Evolutionary conservation across 371 early-diverging fungal species (phyloP), one percentile per base, ranked within the genome.

Genomic region (Syncephalis plumigaleata): DNA sequence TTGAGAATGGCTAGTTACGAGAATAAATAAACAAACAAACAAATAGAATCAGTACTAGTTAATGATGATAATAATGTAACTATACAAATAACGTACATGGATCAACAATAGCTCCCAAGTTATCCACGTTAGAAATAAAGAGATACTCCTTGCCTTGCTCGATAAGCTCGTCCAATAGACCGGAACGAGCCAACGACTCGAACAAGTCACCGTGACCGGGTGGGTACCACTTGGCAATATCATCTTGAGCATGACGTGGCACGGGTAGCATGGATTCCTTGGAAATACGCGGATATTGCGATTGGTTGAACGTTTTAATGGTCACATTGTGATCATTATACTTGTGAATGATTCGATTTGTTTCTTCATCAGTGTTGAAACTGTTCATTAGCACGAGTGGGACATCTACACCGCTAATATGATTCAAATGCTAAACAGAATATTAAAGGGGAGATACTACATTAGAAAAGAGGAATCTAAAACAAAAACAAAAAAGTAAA

Each of bases 161-260:
- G 39, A 99, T 60, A 43, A 99, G 75, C 68, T 91, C 71, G 62
- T 99, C 98, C 53, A 99, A 64, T 48, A 95, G 74, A 23, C 98
- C 98, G 36, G 89, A 90, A 68, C 89, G 91, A 45, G 77, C 69
- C 40, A 99, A 73, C n/a, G 90, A 77, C 56, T 92, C 87, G 61
- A 91, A 98, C 62, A 99, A 61, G 65, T 99, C 98, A 61, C 99
- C 99, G 78, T 99, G 99, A 46, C 99, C 99, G 16, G 99, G 99
- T 20, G 99, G 99, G 64, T 98, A 99, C 67, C 67, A 56, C 40
- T 56, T 53, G 21, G 56, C 51, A 27, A 66, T 58, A 40, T 61
- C 54, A n/a, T 61, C 63, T 22, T 65, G 57, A 48, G 82, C 77
- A 36, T 65, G 59, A 48, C 73, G 77, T 36, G 91, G 79, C 17